A percentile compares a stretch with the other conserved stretches of the same genome.
These are phyloP conservation scores for Ustulina deusta DNA, from an alignment of 2,329 filamentous ascomycete genomes.

Conservation along the genomic window DNA sequence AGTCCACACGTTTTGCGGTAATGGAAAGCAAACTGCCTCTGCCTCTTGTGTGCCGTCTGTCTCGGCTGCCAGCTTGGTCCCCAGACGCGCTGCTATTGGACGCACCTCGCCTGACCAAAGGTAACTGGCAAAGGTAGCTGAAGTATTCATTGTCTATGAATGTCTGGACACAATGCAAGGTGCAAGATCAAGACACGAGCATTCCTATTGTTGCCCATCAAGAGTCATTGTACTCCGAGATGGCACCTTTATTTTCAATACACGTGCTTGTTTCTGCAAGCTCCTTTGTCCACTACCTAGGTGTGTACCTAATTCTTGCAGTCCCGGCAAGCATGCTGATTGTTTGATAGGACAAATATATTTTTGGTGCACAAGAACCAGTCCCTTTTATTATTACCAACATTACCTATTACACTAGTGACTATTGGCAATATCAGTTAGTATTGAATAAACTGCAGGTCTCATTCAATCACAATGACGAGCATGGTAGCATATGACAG, in stretches of 20 bases:
- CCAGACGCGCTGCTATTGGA: background rate
- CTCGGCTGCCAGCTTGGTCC: conserved; percentile 33
- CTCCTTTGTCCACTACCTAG: background rate
- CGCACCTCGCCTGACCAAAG: background rate
- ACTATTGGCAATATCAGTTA: background rate
- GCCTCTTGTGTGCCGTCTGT: conserved; percentile 30
- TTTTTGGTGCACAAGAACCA: conserved; percentile 1
- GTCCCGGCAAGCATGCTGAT: background rate
- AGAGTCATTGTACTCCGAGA: too few species aligned
- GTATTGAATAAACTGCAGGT: background rate
- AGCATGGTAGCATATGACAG: background rate
- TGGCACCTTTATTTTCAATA: background rate
- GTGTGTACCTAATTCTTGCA: background rate
- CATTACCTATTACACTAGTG: background rate
- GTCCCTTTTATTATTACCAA: background rate
- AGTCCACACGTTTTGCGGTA: conserved; percentile 18
- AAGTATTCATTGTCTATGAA: background rate
- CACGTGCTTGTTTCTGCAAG: background rate
- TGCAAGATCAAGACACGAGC: background rate
- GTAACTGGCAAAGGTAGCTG: background rate
- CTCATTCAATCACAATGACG: background rate
- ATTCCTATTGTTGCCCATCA: background rate
- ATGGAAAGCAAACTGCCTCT: conserved; percentile 23
- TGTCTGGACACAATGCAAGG: conserved; percentile 2
- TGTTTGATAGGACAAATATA: background rate